Base-by-base conservation (phyloP, 257 asterid genomes). In the Perilla frutescens region DNA sequence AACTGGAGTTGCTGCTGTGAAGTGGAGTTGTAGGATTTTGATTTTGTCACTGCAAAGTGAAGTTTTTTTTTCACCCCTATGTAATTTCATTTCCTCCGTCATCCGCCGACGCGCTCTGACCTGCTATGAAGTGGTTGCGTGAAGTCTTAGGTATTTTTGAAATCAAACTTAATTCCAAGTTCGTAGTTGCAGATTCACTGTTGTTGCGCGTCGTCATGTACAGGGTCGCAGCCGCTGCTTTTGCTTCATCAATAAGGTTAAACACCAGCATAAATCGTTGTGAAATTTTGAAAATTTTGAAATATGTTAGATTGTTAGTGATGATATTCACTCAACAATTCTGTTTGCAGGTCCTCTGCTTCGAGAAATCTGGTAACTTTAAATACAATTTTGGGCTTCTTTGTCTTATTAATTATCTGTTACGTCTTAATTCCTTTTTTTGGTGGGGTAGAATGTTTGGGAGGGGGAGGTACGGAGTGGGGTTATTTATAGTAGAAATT, bases 241-340 rank as follows among this genome's bases (percentile, higher is more conserved):
- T 83, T 73, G 89, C 88, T 74, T 90, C 95, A 68, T 82, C 96
- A 11, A 32, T 70, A 76, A 87, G 97, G 98, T 90, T n/a, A 54
- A n/a, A 12, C 29, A 2, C 61, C 8, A 37, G 59, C 73, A 15
- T 39, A 34, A n/a, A 26, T 34, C 7, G 15, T 41, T 9, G 10
- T 9, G 10, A 66, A 10, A 13, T 57, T 41, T 5, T 61, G 8
- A 37, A 13, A 31, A 59, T 1, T 50, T 34, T 74, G 67, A 15
- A 15, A 59, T 34, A 11, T 14, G 55, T 13, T 61, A 40, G 36
- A 8, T 4, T 32, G 47, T 48, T n/a, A 26, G 9, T 45, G 53
- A 14, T 26, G 48, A 13, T 67, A n/a, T 3, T 62, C 62, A 12
- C 59, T 63, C 39, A n/a, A 62, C 64, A 36, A 13, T 64, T 70